Conservation (phyloP, 2,329 filamentous ascomycete genomes). For the Fusarium chlamydosporum region DNA sequence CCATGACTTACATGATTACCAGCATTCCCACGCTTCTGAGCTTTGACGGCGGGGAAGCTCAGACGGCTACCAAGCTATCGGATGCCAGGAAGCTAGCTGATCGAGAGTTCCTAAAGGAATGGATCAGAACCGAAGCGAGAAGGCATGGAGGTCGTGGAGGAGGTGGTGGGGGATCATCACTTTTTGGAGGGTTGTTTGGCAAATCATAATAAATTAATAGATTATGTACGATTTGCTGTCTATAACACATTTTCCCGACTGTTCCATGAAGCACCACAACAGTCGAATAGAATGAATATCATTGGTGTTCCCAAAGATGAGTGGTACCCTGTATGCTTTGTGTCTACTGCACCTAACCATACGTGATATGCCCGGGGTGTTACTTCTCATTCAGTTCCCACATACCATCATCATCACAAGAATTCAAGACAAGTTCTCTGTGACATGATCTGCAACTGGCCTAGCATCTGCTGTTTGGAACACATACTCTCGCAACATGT, state of each 20-base stretch:
- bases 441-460: neutral
- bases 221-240: neutral
- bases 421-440: neutral
- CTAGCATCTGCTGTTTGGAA: neutral
- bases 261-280: neutral
- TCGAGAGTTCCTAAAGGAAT: slow-evolving; percentile 65
- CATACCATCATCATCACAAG: neutral
- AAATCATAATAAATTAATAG: slow-evolving; percentile 41
- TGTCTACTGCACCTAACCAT: too few relatives aligned
- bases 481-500: neutral
- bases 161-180: slow-evolving; percentile 55
- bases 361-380: neutral
- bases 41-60: slow-evolving; percentile 69
- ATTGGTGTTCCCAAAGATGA: neutral
- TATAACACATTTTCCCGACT: neutral
- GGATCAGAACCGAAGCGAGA: slow-evolving; percentile 66
- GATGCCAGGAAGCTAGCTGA: slow-evolving; percentile 66
- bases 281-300: neutral
- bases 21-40: slow-evolving; percentile 70
- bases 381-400: neutral
- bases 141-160: slow-evolving; percentile 62
- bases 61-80: slow-evolving; percentile 63
- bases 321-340: neutral
- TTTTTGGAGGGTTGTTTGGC: slow-evolving; percentile 61
- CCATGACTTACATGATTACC: slow-evolving; percentile 70